Evolutionary conservation across 2,329 filamentous ascomycete species (phyloP), one percentile per base, ranked within the genome.

Genomic region (Aspergillus pseudoviridinutans): DNA sequence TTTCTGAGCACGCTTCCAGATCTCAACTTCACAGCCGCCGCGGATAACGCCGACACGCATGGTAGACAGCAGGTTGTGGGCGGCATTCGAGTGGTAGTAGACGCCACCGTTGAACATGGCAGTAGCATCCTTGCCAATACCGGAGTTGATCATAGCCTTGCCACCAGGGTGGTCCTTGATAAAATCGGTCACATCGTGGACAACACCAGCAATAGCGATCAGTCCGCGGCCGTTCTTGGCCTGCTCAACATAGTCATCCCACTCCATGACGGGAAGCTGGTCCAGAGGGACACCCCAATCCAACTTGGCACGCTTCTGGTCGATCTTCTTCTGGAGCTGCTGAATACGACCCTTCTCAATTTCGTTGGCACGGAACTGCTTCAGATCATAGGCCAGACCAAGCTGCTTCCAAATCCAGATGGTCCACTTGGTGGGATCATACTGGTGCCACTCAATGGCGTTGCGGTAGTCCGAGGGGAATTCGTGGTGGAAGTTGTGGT

Each of bases 401-500:
- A 93, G 78, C 77, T 88, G 85, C 84, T 93, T 94, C 87, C 89
- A 92, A 58, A 81, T 68, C 87, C 87, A 91, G 80, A 95, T 95
- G 72, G 79, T 83, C 90, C 91, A 94, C 81, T 95, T 95, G 74
- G 91, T 95, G 50, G 91, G 91, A 74, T 95, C 91, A 71, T 95
- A 95, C 79, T 95, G 91, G 79, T 87, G 88, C 90, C 91, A 95
- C 77, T 91, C 82, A 66, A 94, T 93, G 61, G 90, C 91, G 74
- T 95, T 95, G 73, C 91, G 90, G 85, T 94, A 95, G 76, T 95
- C 91, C 10, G 90, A 93, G 55, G 91, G 91, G 79, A 95, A 95
- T 76, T 95, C 91, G 82, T 95, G 91, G 79, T 95, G 91, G 84
- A 95, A 95, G 83, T 95, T 95, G 84, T 95, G 91, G 80, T 95